Percentiles rank a stretch among this genome's conserved stretches.
phyloP scores from a whole-genome alignment of 768 basidiomycete species.

The Leucocoprinus birnbaumii region DNA sequence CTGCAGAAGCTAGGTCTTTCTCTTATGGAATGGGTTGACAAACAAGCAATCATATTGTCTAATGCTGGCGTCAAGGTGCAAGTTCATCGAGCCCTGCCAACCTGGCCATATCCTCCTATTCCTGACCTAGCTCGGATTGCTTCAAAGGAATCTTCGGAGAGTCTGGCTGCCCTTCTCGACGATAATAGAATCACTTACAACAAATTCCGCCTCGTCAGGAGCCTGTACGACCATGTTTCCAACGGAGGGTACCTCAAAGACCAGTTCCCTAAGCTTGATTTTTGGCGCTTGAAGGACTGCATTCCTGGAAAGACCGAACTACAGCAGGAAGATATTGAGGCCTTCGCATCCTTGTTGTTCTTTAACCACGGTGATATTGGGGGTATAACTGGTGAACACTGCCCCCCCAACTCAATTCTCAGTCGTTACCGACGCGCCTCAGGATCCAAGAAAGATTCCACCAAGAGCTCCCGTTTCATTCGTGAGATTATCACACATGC shows the following conservation, averaged over 20 bases:
- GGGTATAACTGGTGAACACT: constrained; percentile 54
- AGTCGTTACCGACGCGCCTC: constrained; percentile 31
- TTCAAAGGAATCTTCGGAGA: constrained; percentile 41
- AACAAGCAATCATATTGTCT: constrained; percentile 41
- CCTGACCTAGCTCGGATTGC: constrained; percentile 40
- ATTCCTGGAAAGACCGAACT: constrained; percentile 56
- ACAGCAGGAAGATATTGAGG: constrained; percentile 66
- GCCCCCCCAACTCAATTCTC: constrained; percentile 38
- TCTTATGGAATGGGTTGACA: constrained; percentile 64
- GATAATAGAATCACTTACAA: constrained; percentile 63
- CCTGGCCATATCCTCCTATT: constrained; percentile 73
- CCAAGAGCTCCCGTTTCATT: constrained; percentile 23
- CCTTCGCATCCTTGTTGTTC: constrained; percentile 66
- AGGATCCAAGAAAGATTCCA: constrained; percentile 13
- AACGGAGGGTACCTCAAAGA: constrained; percentile 33
- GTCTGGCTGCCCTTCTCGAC: constrained; percentile 51
- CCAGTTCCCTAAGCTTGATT: constrained; percentile 57
- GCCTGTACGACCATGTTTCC: constrained; percentile 49
- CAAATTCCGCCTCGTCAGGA: constrained; percentile 75
- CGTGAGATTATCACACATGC: constrained; percentile 50
- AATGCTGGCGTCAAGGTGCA: constrained; percentile 31
- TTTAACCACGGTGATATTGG: constrained; percentile 57
- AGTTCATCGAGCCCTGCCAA: constrained; percentile 57
- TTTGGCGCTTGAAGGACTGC: constrained; percentile 83
- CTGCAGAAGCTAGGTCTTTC: constrained; percentile 37